Evolutionary conservation across 2,329 filamentous ascomycete species (phyloP).

Genomic region (Exophiala calicioides): DNA sequence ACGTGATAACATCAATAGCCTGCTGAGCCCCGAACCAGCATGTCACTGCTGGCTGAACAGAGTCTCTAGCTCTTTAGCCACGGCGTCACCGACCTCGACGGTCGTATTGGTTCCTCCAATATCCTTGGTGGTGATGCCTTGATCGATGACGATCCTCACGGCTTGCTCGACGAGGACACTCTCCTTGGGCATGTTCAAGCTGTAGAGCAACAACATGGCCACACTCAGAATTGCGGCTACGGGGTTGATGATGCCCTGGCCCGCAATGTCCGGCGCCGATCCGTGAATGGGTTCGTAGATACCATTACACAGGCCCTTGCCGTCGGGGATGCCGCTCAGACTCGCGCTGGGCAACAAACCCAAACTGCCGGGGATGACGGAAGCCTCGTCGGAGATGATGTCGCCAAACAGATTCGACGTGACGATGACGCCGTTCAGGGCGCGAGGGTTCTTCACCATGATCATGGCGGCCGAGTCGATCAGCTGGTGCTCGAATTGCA

Average conservation of each 20-base stretch:
- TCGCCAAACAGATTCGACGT: constrained; percentile 95
- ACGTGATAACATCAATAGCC: too few relatives aligned
- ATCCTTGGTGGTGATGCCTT: constrained; percentile 76
- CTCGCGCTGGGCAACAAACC: constrained; percentile 86
- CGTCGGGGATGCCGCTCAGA: constrained; percentile 81
- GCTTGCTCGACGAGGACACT: constrained; percentile 78
- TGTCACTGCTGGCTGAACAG: constrained; percentile 55
- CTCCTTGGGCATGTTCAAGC: constrained; percentile 74
- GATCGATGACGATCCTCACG: constrained; percentile 76
- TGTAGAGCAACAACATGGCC: constrained; percentile 96
- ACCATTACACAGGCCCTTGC: constrained; percentile 65
- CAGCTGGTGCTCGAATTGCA: constrained; percentile 82
- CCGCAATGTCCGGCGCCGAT: constrained; percentile 89
- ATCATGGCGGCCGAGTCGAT: constrained; percentile 98
- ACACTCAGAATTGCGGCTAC: constrained; percentile 88
- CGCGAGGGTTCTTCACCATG: constrained; percentile 89
- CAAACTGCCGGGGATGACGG: constrained; percentile 87
- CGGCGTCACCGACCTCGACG: constrained; percentile 76
- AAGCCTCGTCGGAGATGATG: constrained; percentile 93
- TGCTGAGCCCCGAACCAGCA: too few relatives aligned
- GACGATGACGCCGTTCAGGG: constrained; percentile 85
- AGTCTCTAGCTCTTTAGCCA: constrained; percentile 72
- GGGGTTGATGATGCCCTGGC: constrained; percentile 88
- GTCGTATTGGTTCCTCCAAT: constrained; percentile 78
- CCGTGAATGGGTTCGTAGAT: constrained; percentile 98